Percentiles rank a stretch among this genome's conserved stretches.
Evolutionary conservation across 2,329 filamentous ascomycete genomes (phyloP).

Genomic region (Elsinoe batatas): DNA sequence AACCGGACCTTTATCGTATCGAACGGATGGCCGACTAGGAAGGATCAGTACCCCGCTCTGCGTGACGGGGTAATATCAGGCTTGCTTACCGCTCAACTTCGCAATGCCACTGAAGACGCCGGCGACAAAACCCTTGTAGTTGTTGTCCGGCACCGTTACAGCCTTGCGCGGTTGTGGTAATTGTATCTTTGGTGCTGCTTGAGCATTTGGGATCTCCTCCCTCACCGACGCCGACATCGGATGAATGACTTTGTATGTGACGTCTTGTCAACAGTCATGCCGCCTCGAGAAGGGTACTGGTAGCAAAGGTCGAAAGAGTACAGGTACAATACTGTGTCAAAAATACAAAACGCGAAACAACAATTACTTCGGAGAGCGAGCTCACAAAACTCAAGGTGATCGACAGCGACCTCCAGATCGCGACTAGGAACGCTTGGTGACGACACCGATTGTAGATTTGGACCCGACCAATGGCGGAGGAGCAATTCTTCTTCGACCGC

Average conservation of each 20-base stretch:
- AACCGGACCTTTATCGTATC: constrained; percentile 95
- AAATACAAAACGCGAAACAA: not conserved
- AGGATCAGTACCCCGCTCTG: not conserved
- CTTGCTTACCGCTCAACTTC: constrained; percentile 64
- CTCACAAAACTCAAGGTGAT: constrained; percentile 2
- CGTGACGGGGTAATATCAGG: not conserved
- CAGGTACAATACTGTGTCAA: not conserved
- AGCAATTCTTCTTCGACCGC: too few relatives aligned
- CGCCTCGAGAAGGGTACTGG: not conserved
- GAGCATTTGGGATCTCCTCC: not conserved
- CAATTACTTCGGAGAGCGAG: constrained; percentile 4
- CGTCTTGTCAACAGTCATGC: not conserved
- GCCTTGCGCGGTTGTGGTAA: constrained; percentile 8
- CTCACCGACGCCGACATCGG: constrained; percentile 12
- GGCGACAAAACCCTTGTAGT: constrained; percentile 93
- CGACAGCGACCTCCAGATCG: not conserved
- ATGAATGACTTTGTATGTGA: not conserved
- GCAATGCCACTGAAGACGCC: constrained; percentile 93
- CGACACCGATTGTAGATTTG: too few relatives aligned
- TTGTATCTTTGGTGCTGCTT: not conserved
- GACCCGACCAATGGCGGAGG: too few relatives aligned
- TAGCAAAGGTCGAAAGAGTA: not conserved
- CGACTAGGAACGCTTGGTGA: too few relatives aligned
- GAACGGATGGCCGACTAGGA: constrained; percentile 58
- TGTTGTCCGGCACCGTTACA: constrained; percentile 26